A percentile compares a stretch with the other conserved stretches of the same genome.
These are phyloP conservation scores for Rhodosporidiobolus sp. DNA, from an alignment of 768 basidiomycete species.

Conservation along the genomic window DNA sequence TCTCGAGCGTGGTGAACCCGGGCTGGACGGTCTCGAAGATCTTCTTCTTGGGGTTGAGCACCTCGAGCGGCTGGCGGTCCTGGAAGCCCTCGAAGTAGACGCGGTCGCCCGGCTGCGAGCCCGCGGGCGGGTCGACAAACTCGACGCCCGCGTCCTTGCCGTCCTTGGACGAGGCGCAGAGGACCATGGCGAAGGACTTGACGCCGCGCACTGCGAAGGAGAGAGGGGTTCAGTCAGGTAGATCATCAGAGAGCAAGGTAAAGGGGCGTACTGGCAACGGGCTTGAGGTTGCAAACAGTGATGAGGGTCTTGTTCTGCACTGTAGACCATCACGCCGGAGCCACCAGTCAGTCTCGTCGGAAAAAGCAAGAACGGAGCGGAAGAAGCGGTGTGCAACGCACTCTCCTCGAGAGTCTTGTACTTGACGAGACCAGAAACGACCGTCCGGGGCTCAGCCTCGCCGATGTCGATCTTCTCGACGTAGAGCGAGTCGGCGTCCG, in stretches of 20 bases:
- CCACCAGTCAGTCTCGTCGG: neutral
- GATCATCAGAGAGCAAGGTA: neutral
- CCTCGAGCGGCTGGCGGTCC: constrained; percentile 63
- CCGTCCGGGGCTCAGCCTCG: constrained; percentile 89
- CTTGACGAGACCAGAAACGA: constrained; percentile 93
- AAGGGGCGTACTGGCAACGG: constrained; percentile 60
- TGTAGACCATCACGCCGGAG: constrained; percentile 11
- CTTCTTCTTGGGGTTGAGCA: constrained; percentile 98
- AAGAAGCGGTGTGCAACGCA: constrained; percentile 67
- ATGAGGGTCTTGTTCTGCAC: constrained; percentile 39
- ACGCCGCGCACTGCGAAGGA: constrained; percentile 70
- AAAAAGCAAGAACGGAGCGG: constrained; percentile 52
- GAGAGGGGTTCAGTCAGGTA: neutral
- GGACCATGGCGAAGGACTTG: constrained; percentile 97
- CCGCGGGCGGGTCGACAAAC: constrained; percentile 79
- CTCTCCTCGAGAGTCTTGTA: constrained; percentile 95
- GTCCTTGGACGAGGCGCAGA: constrained; percentile 71
- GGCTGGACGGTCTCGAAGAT: constrained; percentile 97
- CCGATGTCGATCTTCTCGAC: constrained; percentile 97
- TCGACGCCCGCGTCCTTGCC: constrained; percentile 84
- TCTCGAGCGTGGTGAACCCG: constrained; percentile 83
- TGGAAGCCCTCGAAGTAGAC: constrained; percentile 92
- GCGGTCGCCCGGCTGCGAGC: constrained; percentile 82
- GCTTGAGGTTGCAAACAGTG: constrained; percentile 70
- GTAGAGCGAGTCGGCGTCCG: constrained; percentile 96